A percentile compares a stretch with the other conserved stretches of the same genome.
Evolutionary conservation across 1,139 yeast genomes (phyloP).

Genomic region (Scheffersomyces cryptocercus): DNA sequence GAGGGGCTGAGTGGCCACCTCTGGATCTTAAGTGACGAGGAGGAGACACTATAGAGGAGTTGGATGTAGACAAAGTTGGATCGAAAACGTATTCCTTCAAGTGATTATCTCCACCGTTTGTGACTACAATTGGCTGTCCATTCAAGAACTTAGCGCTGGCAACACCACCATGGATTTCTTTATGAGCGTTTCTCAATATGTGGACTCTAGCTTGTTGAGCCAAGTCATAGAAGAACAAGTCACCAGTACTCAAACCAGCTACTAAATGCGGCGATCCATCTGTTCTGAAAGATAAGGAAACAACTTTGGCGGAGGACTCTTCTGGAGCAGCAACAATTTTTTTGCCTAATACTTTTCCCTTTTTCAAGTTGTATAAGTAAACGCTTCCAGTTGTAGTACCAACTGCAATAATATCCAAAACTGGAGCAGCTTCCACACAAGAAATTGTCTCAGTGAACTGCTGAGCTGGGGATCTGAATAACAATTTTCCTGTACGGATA

Average conservation of each 20-base stretch:
- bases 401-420: conserved; percentile 75
- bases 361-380: conserved; percentile 65
- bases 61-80: conserved; percentile 75
- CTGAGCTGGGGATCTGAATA: conserved; percentile 56
- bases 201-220: conserved; percentile 74
- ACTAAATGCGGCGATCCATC: conserved; percentile 88
- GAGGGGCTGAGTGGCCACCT: conserved; percentile 97
- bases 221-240: conserved; percentile 81
- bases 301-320: conserved; percentile 48
- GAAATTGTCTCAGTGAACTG: conserved; percentile 54
- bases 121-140: conserved; percentile 91
- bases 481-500: conserved; percentile 72
- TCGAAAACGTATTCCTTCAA: conserved; percentile 92
- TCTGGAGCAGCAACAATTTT: conserved; percentile 62
- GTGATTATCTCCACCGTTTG: conserved; percentile 90
- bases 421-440: conserved; percentile 80
- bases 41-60: conserved; percentile 70
- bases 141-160: conserved; percentile 73
- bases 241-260: conserved; percentile 79
- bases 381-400: conserved; percentile 75
- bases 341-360: conserved; percentile 52
- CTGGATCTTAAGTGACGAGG: conserved; percentile 91
- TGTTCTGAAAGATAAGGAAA: conserved; percentile 84
- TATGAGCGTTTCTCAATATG: conserved; percentile 70
- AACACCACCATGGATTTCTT: conserved; percentile 78